Base-by-base conservation (phyloP, 1,284 basidiomycete species). In the Vanrija sp. region DNA sequence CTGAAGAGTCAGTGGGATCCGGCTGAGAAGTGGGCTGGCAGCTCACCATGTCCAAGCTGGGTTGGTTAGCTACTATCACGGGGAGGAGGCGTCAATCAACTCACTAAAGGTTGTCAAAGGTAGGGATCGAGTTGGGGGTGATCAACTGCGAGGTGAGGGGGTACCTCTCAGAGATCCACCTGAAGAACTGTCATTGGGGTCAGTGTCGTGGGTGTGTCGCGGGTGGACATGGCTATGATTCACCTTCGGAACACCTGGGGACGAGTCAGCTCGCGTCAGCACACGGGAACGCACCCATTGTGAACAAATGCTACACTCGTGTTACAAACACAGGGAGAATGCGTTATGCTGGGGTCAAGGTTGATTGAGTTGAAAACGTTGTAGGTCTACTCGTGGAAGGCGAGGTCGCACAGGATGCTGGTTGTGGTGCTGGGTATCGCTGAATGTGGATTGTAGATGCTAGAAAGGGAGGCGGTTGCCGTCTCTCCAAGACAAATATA, bases 81-180 rank as follows among this genome's bases (percentile, higher is more conserved):
- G 14, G 4, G 34, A 34, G 12, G 12, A 12, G 28, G 28, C 29
- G 19, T 23, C 9, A 26, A 38, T 16, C 38, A 26, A 65, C 74
- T 60, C 59, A 77, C 74, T 78, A 78, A 39, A 78, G 67, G 55
- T 78, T 78, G 58, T 78, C 77, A 63, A 78, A 78, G 39, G 74
- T 78, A 9, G 77, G 77, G 46, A 78, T 78, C 49, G 75, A 82
- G 68, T 98, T 95, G 42, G 94, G 94, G 60, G 98, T 98, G 67
- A 98, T 96, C 63, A 98, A 82, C 77, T 98, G 95, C 43, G 94
- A 98, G 47, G 95, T 98, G 67, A 98, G 84, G 58, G 96, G 95
- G 75, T 99, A 99, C 63, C 96, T 86, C 81, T 98, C 96, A 51
- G 80, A 81, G 72, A 82, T 79, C 78, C 78, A 82, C 72, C 80